Evolutionary conservation across 2,329 filamentous ascomycete species (phyloP), one percentile per base, ranked within the genome.

Genomic region (Alternaria alternata): DNA sequence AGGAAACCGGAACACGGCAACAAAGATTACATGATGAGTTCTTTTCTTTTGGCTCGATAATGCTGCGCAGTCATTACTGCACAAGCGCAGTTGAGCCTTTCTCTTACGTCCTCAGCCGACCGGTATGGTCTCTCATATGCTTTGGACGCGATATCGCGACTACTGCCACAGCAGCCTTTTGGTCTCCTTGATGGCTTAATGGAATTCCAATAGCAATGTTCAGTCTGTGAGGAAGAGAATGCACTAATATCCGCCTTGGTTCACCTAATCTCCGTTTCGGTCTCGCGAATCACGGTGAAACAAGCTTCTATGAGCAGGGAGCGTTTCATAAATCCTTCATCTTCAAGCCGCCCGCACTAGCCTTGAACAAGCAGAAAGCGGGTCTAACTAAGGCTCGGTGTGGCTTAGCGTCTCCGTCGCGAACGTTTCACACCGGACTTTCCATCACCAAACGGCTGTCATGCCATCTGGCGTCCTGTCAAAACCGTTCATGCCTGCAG

Each of bases 371-470:
- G 57, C 16, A 56, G 3, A n/a, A 26, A n/a, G 26, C 38, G 16
- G 60, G 54, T 22, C 53, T 28, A 43, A 30, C 3, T 9, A 14
- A n/a, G 1, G 28, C 56, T 46, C 7, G 32, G 41, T 51, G 0
- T 4, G 44, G 64, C 42, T 59, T 69, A 65, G 62, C 54, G 51
- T 18, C n/a, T 9, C 51, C 36, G 51, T 51, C 57, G 52, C 54
- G 59, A 56, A 57, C 49, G 67, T 71, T 71, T 68, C 66, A 71
- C 14, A 43, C 51, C 46, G 57, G 52, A 57, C 48, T 47, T 63
- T 64, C 61, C 64, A 62, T 43, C 43, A 52, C 57, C 53, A 52
- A 61, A 59, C 60, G 20, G 52, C 63, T 57, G 47, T 60, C 57
- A 47, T 47, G 47, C 39, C 32, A 41, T 47, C 39, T 59, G 57